Conservation (phyloP, 352 stramenopile species). For the Peronospora belbahrii region DNA sequence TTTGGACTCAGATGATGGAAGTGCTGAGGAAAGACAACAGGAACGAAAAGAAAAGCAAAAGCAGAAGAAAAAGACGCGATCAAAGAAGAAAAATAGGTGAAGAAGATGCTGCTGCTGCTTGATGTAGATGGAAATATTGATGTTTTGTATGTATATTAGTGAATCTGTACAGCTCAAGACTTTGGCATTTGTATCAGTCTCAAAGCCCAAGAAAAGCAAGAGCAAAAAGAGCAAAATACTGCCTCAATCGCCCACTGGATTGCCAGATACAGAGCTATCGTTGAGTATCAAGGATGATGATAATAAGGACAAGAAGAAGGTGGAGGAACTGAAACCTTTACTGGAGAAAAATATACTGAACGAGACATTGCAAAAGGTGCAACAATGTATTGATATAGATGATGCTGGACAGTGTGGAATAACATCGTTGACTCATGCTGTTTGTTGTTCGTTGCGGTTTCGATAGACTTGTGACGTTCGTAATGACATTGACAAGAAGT, state of each 20-base stretch:
- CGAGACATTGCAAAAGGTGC: conserved; percentile 10
- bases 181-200: conserved; percentile 54
- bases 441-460: too few species aligned
- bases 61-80: conserved; percentile 63
- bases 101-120: not conserved
- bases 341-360: conserved; percentile 17
- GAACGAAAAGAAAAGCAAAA: conserved; percentile 59
- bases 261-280: conserved; percentile 8
- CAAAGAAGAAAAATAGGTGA: conserved; percentile 71
- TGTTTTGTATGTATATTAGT: conserved; percentile 17
- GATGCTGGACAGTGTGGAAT: not conserved
- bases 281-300: not conserved
- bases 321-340: not conserved
- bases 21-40: conserved; percentile 42
- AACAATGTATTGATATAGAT: not conserved
- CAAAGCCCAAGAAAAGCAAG: conserved; percentile 65
- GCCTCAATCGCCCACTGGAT: conserved; percentile 5
- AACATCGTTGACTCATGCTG: conserved; percentile 7
- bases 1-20: conserved; percentile 40
- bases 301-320: conserved; percentile 7
- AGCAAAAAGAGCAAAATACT: conserved; percentile 25
- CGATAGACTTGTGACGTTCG: not conserved
- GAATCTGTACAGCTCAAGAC: conserved; percentile 64
- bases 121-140: not conserved
- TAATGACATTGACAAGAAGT: conserved; percentile 12